Base-by-base conservation (phyloP, 176 grass and related monocot species). In the Dendrocalamus sinicus region DNA sequence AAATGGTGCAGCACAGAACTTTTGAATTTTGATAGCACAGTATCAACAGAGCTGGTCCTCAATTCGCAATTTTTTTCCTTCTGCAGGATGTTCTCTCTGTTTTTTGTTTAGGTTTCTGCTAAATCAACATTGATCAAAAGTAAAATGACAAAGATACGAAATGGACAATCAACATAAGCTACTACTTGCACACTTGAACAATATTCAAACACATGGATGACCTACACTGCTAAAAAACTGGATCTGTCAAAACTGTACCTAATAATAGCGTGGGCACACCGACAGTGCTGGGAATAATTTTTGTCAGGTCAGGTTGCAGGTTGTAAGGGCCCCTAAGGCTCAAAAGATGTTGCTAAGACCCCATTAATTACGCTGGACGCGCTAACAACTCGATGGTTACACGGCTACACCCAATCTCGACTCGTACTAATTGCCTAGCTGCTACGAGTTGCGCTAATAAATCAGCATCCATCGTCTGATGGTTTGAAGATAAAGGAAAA, bases 351-450 rank as follows among this genome's bases (percentile, higher is more conserved):
- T 22, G 15, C 69, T 15, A 44, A 4, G 11, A 67, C 5, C 60
- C 61, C 60, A 87, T 58, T 52, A 26, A 47, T 67, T 26, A 48
- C 17, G 67, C 59, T 22, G 23, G 35, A 73, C 39, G 1, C 24
- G 16, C 64, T 47, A 60, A 85, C 64, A 85, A 48, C 83, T 70
- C 23, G 83, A 85, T 39, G 11, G 75, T 41, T 71, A 78, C 65
- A 8, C 37, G 11, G 75, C 52, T 70, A 78, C 64, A 8, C 37
- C 48, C 6, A 23, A 78, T 35, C 19, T 60, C 7, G 7, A 35
- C 16, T 70, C 23, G 7, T 4, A 85, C 23, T 70, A 32, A 67
- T 69, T 58, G 62, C 23, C 48, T 69, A 85, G 48, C 48, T 77
- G 37, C 11, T 78, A 47, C 30, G 16, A 6, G 2, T 60, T 4